These are phyloP conservation scores for Jimgerdemannia flammicorona DNA, from an alignment of 192 early-diverging fungal genomes.

Conservation along the genomic window DNA sequence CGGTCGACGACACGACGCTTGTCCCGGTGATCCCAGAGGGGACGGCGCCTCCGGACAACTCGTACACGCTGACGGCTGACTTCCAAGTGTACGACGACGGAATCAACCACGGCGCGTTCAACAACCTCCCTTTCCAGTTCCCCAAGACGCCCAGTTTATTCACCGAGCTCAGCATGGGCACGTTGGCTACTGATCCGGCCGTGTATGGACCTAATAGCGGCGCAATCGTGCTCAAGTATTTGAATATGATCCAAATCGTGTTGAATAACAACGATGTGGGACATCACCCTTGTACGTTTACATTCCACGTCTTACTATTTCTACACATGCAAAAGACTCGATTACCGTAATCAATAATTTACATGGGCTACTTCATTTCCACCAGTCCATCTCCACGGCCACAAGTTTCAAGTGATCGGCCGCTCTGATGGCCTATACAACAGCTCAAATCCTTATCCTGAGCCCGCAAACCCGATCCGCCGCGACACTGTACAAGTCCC, in stretches of 20 bases:
- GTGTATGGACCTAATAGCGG: conserved; percentile 66
- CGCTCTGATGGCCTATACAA: conserved; percentile 57
- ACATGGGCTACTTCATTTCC: conserved; percentile 13
- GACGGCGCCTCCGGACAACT: conserved; percentile 41
- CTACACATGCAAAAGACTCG: neutral
- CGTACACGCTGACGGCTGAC: conserved; percentile 50
- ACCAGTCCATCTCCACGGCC: conserved; percentile 83
- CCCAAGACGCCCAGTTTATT: conserved; percentile 65
- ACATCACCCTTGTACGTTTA: conserved; percentile 42
- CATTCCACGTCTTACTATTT: too few species aligned
- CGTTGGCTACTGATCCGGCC: conserved; percentile 18
- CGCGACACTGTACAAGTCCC: conserved; percentile 79
- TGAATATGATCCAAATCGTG: conserved; percentile 64
- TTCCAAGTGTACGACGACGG: conserved; percentile 68
- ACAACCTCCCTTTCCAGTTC: conserved; percentile 62
- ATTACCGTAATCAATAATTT: neutral
- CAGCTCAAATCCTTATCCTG: conserved; percentile 29
- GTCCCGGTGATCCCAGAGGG: conserved; percentile 41
- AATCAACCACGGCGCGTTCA: conserved; percentile 80
- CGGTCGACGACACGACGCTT: conserved; percentile 54
- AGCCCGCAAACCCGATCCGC: conserved; percentile 54
- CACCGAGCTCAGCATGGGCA: conserved; percentile 59
- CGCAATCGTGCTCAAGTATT: conserved; percentile 56
- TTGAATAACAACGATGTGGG: conserved; percentile 75
- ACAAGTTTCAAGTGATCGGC: conserved; percentile 75